Evolutionary conservation across 805 yeast genomes (phyloP).

Genomic region (Starmerella scarabaei): DNA sequence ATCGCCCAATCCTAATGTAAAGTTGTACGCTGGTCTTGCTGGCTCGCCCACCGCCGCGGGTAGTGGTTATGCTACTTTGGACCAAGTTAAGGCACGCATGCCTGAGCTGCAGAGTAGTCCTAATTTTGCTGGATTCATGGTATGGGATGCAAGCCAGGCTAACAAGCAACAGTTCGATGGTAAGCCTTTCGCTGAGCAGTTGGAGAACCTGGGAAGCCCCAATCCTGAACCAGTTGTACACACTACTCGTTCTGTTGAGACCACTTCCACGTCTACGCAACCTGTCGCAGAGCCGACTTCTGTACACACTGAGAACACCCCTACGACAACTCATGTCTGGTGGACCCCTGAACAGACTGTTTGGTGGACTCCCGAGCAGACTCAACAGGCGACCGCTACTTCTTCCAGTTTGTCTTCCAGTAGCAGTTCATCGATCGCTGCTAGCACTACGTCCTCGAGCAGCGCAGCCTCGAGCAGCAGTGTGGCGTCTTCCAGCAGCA

Average conservation of each 20-base stretch:
- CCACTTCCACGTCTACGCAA: not conserved
- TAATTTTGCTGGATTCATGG: conserved; percentile 58
- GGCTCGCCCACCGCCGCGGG: conserved; percentile 43
- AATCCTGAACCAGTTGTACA: conserved; percentile 8
- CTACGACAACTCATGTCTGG: not conserved
- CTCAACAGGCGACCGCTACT: not conserved
- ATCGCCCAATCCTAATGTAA: conserved; percentile 57
- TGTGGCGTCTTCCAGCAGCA: no score
- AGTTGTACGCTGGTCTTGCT: conserved; percentile 65
- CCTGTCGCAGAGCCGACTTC: no score
- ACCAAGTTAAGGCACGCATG: conserved; percentile 25
- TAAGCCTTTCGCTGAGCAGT: conserved; percentile 31
- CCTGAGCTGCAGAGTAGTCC: conserved; percentile 23
- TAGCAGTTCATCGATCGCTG: not conserved
- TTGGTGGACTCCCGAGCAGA: not conserved
- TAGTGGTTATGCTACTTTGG: conserved; percentile 38
- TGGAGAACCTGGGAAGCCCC: conserved; percentile 33
- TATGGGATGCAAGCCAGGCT: conserved; percentile 73
- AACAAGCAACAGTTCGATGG: conserved; percentile 39
- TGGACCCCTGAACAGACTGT: not conserved
- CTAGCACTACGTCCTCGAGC: not conserved
- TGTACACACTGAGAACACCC: not conserved
- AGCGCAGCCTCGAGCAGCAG: not conserved
- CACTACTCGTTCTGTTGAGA: conserved; percentile 8
- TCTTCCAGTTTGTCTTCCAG: not conserved